These are phyloP conservation scores for Fraxinus dipetala DNA, from an alignment of 305 asterid genomes.

Conservation along the genomic window DNA sequence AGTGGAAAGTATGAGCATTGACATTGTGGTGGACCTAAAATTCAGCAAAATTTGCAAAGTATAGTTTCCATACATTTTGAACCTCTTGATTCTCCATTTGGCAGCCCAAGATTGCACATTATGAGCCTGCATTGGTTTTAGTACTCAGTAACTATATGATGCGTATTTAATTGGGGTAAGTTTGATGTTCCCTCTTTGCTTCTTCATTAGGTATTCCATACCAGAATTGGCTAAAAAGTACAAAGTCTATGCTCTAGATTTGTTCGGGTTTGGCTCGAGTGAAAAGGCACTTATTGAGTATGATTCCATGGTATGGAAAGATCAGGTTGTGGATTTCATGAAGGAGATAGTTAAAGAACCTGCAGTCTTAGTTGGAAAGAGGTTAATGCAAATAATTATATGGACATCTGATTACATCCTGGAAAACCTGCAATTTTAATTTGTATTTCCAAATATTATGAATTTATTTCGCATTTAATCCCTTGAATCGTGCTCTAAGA, in stretches of 20 bases:
- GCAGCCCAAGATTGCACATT: neutral
- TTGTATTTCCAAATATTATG: neutral
- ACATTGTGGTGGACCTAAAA: neutral
- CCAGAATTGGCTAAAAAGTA: constrained; percentile 81
- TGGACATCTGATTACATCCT: neutral
- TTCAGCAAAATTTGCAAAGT: neutral
- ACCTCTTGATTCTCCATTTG: neutral
- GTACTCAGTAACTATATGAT: neutral
- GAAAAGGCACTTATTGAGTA: constrained; percentile 90
- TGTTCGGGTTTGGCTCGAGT: constrained; percentile 98
- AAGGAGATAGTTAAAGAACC: constrained; percentile 82
- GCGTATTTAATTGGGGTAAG: neutral
- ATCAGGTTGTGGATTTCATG: constrained; percentile 83
- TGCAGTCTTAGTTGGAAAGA: constrained; percentile 87
- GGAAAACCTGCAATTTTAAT: neutral
- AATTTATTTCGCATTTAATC: neutral
- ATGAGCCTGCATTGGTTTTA: neutral
- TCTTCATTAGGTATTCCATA: constrained; percentile 61
- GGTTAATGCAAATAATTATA: constrained; percentile 37
- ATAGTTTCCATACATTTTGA: neutral
- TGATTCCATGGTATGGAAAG: constrained; percentile 88
- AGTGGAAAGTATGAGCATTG: no score
- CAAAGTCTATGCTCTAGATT: constrained; percentile 87
- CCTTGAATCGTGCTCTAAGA: neutral
- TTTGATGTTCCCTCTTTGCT: neutral